Conservation (phyloP, 179 eudicot species). For the Vitellaria paradoxa region DNA sequence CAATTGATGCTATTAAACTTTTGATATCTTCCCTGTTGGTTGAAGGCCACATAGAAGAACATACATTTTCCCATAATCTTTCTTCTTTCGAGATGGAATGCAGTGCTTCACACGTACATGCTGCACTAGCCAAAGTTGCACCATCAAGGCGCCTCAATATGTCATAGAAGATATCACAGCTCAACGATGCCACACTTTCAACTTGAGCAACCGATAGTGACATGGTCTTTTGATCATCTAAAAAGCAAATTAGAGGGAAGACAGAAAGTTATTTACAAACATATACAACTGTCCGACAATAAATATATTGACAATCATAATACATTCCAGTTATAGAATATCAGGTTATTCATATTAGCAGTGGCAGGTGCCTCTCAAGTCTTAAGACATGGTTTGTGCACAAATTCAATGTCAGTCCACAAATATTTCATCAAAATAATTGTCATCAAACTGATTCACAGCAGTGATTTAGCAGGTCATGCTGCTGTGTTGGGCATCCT, state of each 20-base stretch:
- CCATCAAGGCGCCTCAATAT: slow-evolving; percentile 86
- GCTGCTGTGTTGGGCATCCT: too few species aligned
- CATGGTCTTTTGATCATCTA: slow-evolving; percentile 31
- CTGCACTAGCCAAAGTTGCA: slow-evolving; percentile 73
- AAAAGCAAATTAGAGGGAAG: not conserved
- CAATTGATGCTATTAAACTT: slow-evolving; percentile 55
- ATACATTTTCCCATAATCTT: slow-evolving; percentile 78
- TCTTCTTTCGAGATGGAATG: slow-evolving; percentile 82
- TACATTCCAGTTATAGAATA: too few species aligned
- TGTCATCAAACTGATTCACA: too few species aligned
- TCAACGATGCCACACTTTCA: slow-evolving; percentile 51
- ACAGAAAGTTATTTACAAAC: too few species aligned
- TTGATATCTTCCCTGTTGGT: slow-evolving; percentile 68
- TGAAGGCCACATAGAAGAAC: slow-evolving; percentile 87
- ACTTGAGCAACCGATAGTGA: slow-evolving; percentile 39
- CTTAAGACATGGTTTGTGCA: too few species aligned
- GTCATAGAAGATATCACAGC: slow-evolving; percentile 75
- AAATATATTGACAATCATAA: too few species aligned
- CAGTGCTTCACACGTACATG: slow-evolving; percentile 78
- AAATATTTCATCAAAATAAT: too few species aligned
- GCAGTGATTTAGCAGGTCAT: too few species aligned
- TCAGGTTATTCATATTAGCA: too few species aligned
- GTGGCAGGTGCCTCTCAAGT: too few species aligned
- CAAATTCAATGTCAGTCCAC: too few species aligned
- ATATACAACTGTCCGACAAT: too few species aligned